phyloP scores from a whole-genome alignment of 116 monocot species.

The Iris pallida region DNA sequence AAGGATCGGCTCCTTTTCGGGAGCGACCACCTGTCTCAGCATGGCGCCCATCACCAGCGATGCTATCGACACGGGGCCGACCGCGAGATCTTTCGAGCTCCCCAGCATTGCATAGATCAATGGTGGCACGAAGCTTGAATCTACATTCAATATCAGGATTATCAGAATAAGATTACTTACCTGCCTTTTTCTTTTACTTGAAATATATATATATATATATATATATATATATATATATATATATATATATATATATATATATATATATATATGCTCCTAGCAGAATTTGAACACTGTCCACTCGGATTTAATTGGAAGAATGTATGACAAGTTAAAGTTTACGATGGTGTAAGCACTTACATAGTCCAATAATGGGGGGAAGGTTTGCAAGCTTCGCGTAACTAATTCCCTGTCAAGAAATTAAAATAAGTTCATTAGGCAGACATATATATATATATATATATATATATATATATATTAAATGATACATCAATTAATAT shows the following conservation, averaged over 20 bases:
- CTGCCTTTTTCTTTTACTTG: no score
- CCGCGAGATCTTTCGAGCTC: slow-evolving; percentile 24
- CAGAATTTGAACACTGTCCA: no score
- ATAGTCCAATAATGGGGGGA: slow-evolving; percentile 20
- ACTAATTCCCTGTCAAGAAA: slow-evolving; percentile 19
- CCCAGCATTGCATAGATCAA: slow-evolving; percentile 20
- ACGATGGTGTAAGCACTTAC: slow-evolving; percentile 2
- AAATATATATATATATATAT: no score
- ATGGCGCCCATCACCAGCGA: slow-evolving; percentile 23
- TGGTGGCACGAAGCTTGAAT: slow-evolving; percentile 27
- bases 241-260: no score
- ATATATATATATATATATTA: neutral
- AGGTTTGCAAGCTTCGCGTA: slow-evolving; percentile 24
- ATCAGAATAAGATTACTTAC: no score
- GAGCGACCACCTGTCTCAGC: slow-evolving; percentile 17
- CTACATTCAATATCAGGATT: neutral
- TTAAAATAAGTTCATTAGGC: neutral
- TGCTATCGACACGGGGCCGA: slow-evolving; percentile 20
- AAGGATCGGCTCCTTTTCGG: slow-evolving; percentile 10
- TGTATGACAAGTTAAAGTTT: no score
- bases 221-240: no score
- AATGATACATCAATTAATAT: no score
- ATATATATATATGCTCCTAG: no score
- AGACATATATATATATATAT: neutral
- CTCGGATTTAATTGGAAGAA: no score